Evolutionary conservation across 2,329 filamentous ascomycete genomes (phyloP).

Genomic region (Cordyceps fumosorosea): DNA sequence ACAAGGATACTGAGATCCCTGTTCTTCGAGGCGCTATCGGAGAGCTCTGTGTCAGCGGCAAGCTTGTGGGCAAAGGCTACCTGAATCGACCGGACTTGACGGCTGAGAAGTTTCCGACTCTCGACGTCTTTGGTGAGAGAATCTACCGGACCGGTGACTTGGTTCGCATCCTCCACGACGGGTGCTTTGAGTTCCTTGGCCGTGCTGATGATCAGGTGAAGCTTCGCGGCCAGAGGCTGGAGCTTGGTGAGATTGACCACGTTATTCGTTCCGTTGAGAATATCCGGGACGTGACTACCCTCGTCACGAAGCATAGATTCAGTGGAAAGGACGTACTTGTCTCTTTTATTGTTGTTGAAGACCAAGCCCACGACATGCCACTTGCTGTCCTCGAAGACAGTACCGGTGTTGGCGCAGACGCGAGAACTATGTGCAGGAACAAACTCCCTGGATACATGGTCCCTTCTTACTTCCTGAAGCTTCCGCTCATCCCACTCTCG

Average conservation of each 20-base stretch:
- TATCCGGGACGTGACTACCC: constrained; percentile 65
- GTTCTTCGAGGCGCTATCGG: constrained; percentile 75
- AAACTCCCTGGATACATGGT: constrained; percentile 83
- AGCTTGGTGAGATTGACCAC: constrained; percentile 87
- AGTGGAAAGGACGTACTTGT: constrained; percentile 79
- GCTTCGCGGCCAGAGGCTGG: constrained; percentile 78
- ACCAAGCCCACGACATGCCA: not conserved
- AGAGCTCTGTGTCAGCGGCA: constrained; percentile 82
- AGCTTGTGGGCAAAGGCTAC: constrained; percentile 84
- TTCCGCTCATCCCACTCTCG: constrained; percentile 70
- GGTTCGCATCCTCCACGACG: constrained; percentile 72
- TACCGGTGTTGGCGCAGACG: constrained; percentile 35
- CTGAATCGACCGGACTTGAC: constrained; percentile 76
- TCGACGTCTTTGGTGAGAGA: constrained; percentile 49
- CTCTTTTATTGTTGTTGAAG: constrained; percentile 53
- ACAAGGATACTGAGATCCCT: constrained; percentile 60
- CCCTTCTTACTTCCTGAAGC: constrained; percentile 70
- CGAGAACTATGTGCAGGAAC: constrained; percentile 58
- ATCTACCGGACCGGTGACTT: constrained; percentile 88
- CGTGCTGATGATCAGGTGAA: constrained; percentile 90
- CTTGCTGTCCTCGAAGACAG: constrained; percentile 24
- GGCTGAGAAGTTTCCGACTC: constrained; percentile 62
- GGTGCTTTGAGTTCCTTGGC: constrained; percentile 80
- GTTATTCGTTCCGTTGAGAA: constrained; percentile 56
- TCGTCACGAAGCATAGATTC: constrained; percentile 63